Evolutionary conservation across 2,329 filamentous ascomycete species (phyloP).

Genomic region (Verticillium nubilum): DNA sequence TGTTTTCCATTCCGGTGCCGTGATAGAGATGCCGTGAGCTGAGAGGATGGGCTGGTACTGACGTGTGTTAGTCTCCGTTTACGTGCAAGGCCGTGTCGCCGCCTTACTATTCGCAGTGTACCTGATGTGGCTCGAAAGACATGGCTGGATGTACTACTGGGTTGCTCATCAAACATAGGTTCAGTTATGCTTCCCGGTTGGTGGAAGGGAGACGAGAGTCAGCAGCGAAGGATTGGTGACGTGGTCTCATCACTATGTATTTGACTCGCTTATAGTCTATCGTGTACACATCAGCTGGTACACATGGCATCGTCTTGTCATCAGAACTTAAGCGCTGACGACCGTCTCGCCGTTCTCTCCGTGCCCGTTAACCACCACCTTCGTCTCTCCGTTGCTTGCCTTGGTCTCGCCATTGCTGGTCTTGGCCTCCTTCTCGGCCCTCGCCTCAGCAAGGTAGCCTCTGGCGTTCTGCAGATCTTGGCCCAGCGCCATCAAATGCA

Average conservation of each 20-base stretch:
- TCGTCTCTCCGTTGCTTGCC: background rate
- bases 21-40: background rate
- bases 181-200: too few relatives aligned
- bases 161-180: too few relatives aligned
- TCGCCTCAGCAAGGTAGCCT: background rate
- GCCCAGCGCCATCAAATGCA: conserved; percentile 15
- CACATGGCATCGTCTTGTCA: background rate
- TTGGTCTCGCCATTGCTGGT: background rate
- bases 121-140: background rate
- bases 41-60: background rate
- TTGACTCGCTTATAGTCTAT: background rate
- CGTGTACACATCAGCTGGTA: background rate
- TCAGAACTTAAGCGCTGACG: background rate
- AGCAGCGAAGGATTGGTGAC: too few relatives aligned
- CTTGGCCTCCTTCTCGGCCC: background rate
- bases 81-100: conserved; percentile 29
- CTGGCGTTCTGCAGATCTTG: conserved; percentile 9
- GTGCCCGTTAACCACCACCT: background rate
- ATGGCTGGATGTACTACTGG: background rate
- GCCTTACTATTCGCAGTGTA: conserved; percentile 33
- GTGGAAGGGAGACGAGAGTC: too few relatives aligned
- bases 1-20: conserved; percentile 17
- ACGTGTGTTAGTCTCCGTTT: conserved; percentile 17
- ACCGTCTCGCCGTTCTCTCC: background rate
- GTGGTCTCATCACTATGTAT: background rate